These are phyloP conservation scores for Cucurbita maxima DNA, from an alignment of 306 rosid species.

Conservation along the genomic window DNA sequence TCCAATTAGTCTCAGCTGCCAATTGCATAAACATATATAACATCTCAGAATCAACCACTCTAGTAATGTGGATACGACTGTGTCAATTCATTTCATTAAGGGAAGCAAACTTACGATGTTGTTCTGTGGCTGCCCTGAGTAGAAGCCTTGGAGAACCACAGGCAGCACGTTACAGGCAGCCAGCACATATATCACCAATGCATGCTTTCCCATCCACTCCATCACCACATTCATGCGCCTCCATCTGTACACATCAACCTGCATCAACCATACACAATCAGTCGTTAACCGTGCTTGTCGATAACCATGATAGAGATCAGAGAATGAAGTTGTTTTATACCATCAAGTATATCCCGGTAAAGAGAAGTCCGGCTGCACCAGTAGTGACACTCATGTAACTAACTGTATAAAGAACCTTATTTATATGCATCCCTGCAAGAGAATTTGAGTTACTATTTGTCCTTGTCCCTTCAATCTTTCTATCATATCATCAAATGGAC, in stretches of 20 bases:
- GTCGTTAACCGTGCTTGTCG: not conserved
- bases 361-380: conserved; percentile 72
- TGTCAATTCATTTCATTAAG: not conserved
- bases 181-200: conserved; percentile 54
- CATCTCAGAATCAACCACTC: not conserved
- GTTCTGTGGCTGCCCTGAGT: conserved; percentile 58
- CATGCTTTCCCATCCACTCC: conserved; percentile 96
- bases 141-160: conserved; percentile 68
- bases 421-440: conserved; percentile 57
- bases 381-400: conserved; percentile 84
- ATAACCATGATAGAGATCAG: not conserved
- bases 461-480: not conserved
- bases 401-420: conserved; percentile 75
- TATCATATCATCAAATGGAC: not conserved
- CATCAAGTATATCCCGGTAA: conserved; percentile 66
- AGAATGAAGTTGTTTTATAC: conserved; percentile 13
- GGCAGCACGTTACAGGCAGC: conserved; percentile 85
- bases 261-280: not conserved
- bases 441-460: not conserved
- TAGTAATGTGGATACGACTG: not conserved
- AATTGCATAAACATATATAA: conserved; percentile 26
- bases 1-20: conserved; percentile 20
- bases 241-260: conserved; percentile 86
- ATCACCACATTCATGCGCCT: conserved; percentile 35
- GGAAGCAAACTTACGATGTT: conserved; percentile 40